Evolutionary conservation across 2,329 filamentous ascomycete genomes (phyloP), one percentile per base, ranked within the genome.

Genomic region (Fusarium longipes): DNA sequence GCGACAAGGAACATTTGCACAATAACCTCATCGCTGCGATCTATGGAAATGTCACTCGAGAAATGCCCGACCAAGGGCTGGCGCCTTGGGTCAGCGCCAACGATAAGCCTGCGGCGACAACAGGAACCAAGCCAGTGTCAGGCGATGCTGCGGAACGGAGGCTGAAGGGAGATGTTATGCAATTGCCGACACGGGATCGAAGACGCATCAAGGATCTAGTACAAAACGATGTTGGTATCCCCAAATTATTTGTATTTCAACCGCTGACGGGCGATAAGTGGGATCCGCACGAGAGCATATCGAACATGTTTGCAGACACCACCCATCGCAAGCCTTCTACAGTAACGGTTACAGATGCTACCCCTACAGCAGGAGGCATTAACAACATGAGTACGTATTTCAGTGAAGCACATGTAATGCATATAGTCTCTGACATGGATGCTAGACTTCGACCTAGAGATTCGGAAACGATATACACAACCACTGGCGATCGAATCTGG

Each of bases 331-430:
- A 81, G 57, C 73, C 80, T 12, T 75, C 80, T 6, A 80, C 81
- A 49, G 76, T 80, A 11, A 80, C 81, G 47, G 76, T 80, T 14
- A 85, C 89, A 29, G 87, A 92, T 57, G 85, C 88, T 10, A 89
- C 90, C 25, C 84, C 89, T 27, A 89, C 88, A 73, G 90, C 90
- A n/a, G 90, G 88, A 27, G 91, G 91, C 20, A 84, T 95, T 43
- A 93, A 92, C 70, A 93, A 88, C 70, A 90, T 95, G 83, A 96
- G 91, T 93, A 83, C 76, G 89, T 80, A 30, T 24, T 30, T 17
- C 24, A 12, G 18, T 18, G 11, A 17, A 24, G 12, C 35, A 38
- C 9, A 18, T 30, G 18, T 36, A 32, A 25, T 36, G 12, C 36
- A 20, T 27, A 7, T 24, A 15, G 18, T 14, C 18, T 38, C 70